Percentiles rank a stretch among this genome's conserved stretches.
These are phyloP conservation scores for Chlorella variabilis DNA, from an alignment of 163 green algal genomes.

Conservation along the genomic window DNA sequence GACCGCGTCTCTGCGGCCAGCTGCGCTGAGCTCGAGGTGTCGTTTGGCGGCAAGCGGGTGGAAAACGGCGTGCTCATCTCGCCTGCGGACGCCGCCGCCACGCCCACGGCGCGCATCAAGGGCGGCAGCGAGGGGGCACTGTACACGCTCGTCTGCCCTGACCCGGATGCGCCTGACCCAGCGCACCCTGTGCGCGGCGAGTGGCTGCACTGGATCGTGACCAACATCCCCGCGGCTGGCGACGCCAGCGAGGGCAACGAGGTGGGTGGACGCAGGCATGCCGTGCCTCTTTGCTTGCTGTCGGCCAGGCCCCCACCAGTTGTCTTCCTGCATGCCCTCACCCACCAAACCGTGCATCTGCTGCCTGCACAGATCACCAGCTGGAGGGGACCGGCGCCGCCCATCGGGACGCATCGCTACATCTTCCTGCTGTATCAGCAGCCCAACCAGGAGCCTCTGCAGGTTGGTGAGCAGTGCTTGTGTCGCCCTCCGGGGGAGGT, in stretches of 20 bases:
- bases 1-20: not conserved
- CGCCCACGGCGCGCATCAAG: not conserved
- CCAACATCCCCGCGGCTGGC: constrained; percentile 9
- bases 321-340: not conserved
- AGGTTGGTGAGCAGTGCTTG: not conserved
- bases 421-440: constrained; percentile 45
- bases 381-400: constrained; percentile 12
- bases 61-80: not conserved
- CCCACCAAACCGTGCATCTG: too few relatives aligned
- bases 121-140: not conserved
- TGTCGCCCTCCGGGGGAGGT: too few relatives aligned
- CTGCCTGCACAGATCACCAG: not conserved
- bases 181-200: not conserved
- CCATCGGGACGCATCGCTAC: constrained; percentile 37
- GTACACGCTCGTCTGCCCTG: constrained; percentile 11
- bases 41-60: not conserved
- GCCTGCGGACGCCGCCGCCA: not conserved
- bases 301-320: not conserved
- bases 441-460: constrained; percentile 15
- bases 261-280: not conserved
- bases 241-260: constrained; percentile 10
- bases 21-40: constrained; percentile 6
- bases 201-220: constrained; percentile 29
- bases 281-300: not conserved
- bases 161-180: constrained; percentile 19